phyloP scores from a whole-genome alignment of 257 asterid genomes.

The Solanum tarapatanum region DNA sequence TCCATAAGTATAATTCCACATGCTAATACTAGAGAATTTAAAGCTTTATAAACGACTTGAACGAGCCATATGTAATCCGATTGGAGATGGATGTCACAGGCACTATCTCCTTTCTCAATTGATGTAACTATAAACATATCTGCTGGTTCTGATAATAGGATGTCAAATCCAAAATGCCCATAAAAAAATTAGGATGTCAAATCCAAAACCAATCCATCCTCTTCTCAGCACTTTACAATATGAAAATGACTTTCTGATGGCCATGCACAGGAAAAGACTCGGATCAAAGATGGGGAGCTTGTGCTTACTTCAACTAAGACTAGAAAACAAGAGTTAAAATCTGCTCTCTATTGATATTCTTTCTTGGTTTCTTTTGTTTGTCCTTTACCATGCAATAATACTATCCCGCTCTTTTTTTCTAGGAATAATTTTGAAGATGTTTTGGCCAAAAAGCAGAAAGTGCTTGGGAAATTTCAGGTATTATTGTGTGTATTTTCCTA shows the following conservation, averaged over 20 bases:
- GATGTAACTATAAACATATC: background rate
- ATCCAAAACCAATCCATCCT: background rate
- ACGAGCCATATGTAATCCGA: background rate
- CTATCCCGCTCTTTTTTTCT: background rate
- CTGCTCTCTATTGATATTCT: background rate
- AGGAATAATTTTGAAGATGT: slow-evolving; percentile 7
- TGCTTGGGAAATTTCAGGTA: slow-evolving; percentile 16
- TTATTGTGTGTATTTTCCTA: background rate
- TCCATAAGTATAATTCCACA: background rate
- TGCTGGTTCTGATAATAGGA: background rate
- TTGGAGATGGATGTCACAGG: background rate
- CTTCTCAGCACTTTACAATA: background rate
- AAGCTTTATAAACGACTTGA: background rate
- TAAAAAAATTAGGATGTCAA: background rate
- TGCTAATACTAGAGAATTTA: background rate
- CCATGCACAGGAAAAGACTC: slow-evolving; percentile 1
- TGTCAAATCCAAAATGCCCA: too few relatives aligned
- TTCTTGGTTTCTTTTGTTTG: background rate
- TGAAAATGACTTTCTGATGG: background rate
- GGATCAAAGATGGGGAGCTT: slow-evolving; percentile 10
- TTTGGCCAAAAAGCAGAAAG: slow-evolving; percentile 2
- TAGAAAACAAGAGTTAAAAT: slow-evolving; percentile 6
- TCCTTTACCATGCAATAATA: background rate
- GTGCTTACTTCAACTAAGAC: slow-evolving; percentile 6
- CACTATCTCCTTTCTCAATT: background rate